Evolutionary conservation across 176 grass and related monocot genomes (phyloP).

Genomic region (Cenchrus purpureus): DNA sequence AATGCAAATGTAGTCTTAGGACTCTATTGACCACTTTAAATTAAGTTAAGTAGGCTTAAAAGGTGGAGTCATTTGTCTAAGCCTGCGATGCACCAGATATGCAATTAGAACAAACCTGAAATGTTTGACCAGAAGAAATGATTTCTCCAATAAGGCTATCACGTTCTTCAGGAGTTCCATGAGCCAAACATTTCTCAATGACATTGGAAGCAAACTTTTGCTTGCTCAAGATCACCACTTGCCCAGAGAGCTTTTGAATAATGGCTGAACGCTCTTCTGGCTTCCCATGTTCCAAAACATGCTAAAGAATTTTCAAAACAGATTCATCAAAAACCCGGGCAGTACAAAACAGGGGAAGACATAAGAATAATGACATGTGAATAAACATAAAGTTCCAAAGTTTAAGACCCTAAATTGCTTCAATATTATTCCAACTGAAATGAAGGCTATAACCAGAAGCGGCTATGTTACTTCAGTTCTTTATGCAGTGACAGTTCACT

Average conservation of each 20-base stretch:
- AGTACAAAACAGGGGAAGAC: not conserved
- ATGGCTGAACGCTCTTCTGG: constrained; percentile 66
- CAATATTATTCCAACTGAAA: not conserved
- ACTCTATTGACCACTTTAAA: not conserved
- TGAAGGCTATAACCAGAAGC: not conserved
- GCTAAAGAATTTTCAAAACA: constrained; percentile 43
- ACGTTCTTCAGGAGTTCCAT: constrained; percentile 66
- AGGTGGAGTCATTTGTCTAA: not conserved
- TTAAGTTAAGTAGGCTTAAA: not conserved
- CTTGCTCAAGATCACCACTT: constrained; percentile 75
- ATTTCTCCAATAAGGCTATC: constrained; percentile 75
- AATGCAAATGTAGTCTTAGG: not conserved
- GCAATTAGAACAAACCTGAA: constrained; percentile 48
- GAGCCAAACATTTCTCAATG: constrained; percentile 69
- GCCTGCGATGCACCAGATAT: not conserved
- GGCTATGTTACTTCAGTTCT: not conserved
- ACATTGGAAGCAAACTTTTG: constrained; percentile 92
- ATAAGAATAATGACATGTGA: not conserved
- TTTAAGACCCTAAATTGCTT: constrained; percentile 3
- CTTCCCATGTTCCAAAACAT: constrained; percentile 72
- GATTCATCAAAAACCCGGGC: not conserved
- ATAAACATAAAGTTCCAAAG: not conserved
- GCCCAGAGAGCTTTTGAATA: constrained; percentile 64
- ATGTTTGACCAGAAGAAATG: constrained; percentile 58
- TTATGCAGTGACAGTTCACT: not conserved